Evolutionary conservation across 768 basidiomycete species (phyloP).

Genomic region (Galerina sulciceps): DNA sequence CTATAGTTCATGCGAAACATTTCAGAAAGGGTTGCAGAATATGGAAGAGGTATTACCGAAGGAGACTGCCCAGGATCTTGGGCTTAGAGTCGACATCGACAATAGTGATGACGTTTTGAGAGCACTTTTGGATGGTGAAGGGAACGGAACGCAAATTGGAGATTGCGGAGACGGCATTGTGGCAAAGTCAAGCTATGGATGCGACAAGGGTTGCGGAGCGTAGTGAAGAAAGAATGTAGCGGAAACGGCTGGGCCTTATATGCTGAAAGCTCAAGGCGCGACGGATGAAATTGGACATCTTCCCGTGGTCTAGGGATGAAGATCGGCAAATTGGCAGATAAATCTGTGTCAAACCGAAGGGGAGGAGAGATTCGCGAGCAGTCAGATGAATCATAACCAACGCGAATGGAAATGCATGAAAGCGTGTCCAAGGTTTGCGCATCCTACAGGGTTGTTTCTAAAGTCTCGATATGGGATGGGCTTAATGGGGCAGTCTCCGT

Average conservation of each 20-base stretch:
- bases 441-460: constrained; percentile 26
- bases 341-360: constrained; percentile 31
- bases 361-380: constrained; percentile 35
- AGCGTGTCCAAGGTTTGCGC: constrained; percentile 29
- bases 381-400: constrained; percentile 35
- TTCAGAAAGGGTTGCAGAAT: constrained; percentile 8
- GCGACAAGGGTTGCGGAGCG: constrained; percentile 16
- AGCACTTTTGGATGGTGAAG: constrained; percentile 43
- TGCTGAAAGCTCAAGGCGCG: constrained; percentile 30
- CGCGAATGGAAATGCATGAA: constrained; percentile 27
- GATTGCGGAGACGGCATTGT: constrained; percentile 42
- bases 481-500: constrained; percentile 26
- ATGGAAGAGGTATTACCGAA: constrained; percentile 41
- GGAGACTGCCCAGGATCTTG: constrained; percentile 51
- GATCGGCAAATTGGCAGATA: constrained; percentile 42
- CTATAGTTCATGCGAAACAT: constrained; percentile 31
- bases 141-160: constrained; percentile 45
- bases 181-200: constrained; percentile 7
- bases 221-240: constrained; percentile 28
- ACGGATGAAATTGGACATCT: constrained; percentile 37
- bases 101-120: constrained; percentile 48
- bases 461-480: constrained; percentile 30
- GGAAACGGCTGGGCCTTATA: constrained; percentile 41
- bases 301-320: constrained; percentile 43
- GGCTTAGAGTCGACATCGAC: constrained; percentile 47